Evolutionary conservation across 208 protist genomes (phyloP), one percentile per base, ranked within the genome.

Genomic region (Porcisia deanei): DNA sequence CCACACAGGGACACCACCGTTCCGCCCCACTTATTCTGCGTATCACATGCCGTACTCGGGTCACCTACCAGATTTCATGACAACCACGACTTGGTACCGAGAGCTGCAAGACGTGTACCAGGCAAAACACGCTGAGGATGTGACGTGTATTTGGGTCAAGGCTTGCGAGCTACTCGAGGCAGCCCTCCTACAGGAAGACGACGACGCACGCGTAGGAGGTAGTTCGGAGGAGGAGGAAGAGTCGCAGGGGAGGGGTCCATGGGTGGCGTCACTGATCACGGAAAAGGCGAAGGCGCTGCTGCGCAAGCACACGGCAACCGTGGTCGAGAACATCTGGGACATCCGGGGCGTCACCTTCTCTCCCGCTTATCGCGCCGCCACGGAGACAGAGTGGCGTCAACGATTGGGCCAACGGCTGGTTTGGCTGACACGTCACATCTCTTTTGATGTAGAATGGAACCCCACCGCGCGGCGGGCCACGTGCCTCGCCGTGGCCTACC

Each of bases 61-160:
- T 58, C 84, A 87, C 75, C 64, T 99, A 6, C 98, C 98, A 16
- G 98, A 99, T 85, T 97, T 99, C 76, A 94, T 83, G 4, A 94
- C 98, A n/a, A 97, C 97, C 37, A 99, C 98, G n/a, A 64, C 78
- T 20, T 97, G 88, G 80, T 99, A 98, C 79, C 74, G 92, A 16
- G 85, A 92, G 71, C 87, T 99, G n/a, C 90, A 97, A 65, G 67
- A 73, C 14, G 90, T 96, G 58, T 98, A 94, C 66, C 43, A 77
- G 3, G 52, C 63, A 39, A 92, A 96, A 68, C 88, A 93, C 76
- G 37, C 47, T 8, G 84, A 57, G 18, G 92, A 96, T 60, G 88
- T 86, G 61, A 34, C 47, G 57, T 63, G 55, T 71, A 85, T 88
- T 25, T 71, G 58, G 12, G 60, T 64, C 0, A 75, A 73, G 22